Percentiles rank a stretch among this genome's conserved stretches.
phyloP scores from a whole-genome alignment of 495 filamentous ascomycete genomes.

The Halenospora varia region DNA sequence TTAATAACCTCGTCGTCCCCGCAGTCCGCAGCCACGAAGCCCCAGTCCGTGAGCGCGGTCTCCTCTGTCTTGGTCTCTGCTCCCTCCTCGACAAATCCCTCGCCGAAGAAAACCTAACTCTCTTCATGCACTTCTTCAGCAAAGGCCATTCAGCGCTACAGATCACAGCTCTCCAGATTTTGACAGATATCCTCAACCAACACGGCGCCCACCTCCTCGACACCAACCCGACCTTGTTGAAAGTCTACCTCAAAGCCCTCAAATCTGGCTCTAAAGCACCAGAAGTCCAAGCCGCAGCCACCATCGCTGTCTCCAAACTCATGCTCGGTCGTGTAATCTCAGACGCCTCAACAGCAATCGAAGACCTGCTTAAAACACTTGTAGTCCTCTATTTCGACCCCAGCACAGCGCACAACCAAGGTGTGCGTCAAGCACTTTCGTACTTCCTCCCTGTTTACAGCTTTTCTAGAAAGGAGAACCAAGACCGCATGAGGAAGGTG shows the following conservation, averaged over 20 bases:
- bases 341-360: constrained; percentile 45
- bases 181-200: constrained; percentile 88
- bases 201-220: constrained; percentile 73
- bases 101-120: constrained; percentile 85
- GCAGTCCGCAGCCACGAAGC: constrained; percentile 91
- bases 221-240: constrained; percentile 58
- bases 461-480: constrained; percentile 75
- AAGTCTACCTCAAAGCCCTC: constrained; percentile 73
- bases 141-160: constrained; percentile 89
- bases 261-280: constrained; percentile 61
- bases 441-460: constrained; percentile 98
- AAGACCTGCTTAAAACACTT: constrained; percentile 76
- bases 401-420: constrained; percentile 73
- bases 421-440: constrained; percentile 81
- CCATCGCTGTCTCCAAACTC: constrained; percentile 78
- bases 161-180: constrained; percentile 82
- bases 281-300: constrained; percentile 77
- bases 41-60: constrained; percentile 83
- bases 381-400: constrained; percentile 90
- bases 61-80: constrained; percentile 85
- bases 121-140: constrained; percentile 94
- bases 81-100: constrained; percentile 87
- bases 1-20: constrained; percentile 94
- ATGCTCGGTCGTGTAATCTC: constrained; percentile 68
- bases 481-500: constrained; percentile 69